Conservation (phyloP, 1,139 yeast species). For the Candida sojae region DNA sequence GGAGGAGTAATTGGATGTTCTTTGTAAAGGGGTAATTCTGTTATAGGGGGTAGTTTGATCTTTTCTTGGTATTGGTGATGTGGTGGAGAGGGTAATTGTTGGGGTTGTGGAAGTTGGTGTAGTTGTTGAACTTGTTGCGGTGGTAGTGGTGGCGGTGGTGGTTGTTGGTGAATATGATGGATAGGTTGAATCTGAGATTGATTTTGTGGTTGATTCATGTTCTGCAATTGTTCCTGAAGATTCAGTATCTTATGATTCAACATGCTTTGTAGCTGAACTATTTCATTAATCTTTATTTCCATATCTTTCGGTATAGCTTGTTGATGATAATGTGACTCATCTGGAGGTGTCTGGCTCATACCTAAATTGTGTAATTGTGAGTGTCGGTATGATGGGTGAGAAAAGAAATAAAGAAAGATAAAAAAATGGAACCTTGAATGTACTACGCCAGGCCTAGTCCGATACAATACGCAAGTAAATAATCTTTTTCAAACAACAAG, state of each 20-base stretch:
- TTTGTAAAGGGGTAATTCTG: constrained; percentile 6
- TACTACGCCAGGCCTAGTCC: neutral
- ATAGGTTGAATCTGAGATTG: neutral
- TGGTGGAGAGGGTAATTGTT: constrained; percentile 11
- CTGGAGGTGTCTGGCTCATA: constrained; percentile 1
- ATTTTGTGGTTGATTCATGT: neutral
- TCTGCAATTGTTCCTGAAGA: constrained; percentile 1
- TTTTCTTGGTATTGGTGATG: constrained; percentile 13
- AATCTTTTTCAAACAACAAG: neutral
- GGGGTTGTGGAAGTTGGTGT: constrained; percentile 8
- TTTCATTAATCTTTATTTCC: neutral
- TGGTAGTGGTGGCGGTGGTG: constrained; percentile 9
- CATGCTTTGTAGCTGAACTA: neutral
- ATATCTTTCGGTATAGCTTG: neutral
- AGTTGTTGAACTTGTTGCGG: constrained; percentile 12
- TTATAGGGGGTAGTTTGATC: constrained; percentile 12
- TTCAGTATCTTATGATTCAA: neutral
- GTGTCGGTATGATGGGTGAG: neutral
- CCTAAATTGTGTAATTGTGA: neutral
- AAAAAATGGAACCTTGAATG: neutral
- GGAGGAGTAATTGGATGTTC: constrained; percentile 6
- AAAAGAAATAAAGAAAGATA: neutral
- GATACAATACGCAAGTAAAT: no score
- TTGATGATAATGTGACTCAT: constrained; percentile 1
- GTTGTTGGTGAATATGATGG: neutral